Evolutionary conservation across 2,329 filamentous ascomycete species (phyloP).

Genomic region (Byssochlamys sp.): DNA sequence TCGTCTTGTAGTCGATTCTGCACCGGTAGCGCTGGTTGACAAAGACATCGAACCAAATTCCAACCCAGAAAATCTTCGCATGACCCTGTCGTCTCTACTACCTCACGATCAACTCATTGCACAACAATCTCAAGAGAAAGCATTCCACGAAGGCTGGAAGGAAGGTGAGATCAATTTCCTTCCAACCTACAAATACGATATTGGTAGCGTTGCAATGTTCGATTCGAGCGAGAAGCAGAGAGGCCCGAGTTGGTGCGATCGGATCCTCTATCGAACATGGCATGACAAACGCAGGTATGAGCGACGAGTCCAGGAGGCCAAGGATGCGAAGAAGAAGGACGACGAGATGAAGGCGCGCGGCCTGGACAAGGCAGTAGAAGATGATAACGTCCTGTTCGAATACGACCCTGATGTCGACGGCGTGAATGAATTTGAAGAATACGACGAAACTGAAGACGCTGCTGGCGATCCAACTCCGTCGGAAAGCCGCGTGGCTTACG

Average conservation of each 20-base stretch:
- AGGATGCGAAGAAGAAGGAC: slow-evolving; percentile 60
- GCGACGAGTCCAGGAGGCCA: slow-evolving; percentile 52
- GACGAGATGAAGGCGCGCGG: slow-evolving; percentile 77
- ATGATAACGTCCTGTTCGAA: slow-evolving; percentile 77
- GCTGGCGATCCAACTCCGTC: slow-evolving; percentile 32
- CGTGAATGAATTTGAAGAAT: slow-evolving; percentile 40
- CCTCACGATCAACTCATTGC: slow-evolving; percentile 78
- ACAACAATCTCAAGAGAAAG: slow-evolving; percentile 64
- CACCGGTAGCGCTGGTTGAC: slow-evolving; percentile 30
- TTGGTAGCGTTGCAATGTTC: slow-evolving; percentile 84
- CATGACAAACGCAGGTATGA: slow-evolving; percentile 60
- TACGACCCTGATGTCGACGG: slow-evolving; percentile 78
- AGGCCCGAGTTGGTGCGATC: slow-evolving; percentile 92
- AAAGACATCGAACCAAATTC: slow-evolving; percentile 61
- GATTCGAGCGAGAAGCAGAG: slow-evolving; percentile 92
- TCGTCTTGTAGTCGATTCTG: background rate
- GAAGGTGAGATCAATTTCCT: slow-evolving; percentile 83
- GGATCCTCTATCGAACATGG: slow-evolving; percentile 75
- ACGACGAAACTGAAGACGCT: slow-evolving; percentile 48
- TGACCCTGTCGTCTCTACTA: slow-evolving; percentile 75
- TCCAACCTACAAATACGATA: slow-evolving; percentile 94
- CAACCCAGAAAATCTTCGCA: slow-evolving; percentile 78
- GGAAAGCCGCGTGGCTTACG: slow-evolving; percentile 18
- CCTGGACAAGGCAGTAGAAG: slow-evolving; percentile 61
- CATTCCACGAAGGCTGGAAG: slow-evolving; percentile 83